phyloP scores from a whole-genome alignment of 2,329 filamentous ascomycete species.

The Myrmaecium sp. region DNA sequence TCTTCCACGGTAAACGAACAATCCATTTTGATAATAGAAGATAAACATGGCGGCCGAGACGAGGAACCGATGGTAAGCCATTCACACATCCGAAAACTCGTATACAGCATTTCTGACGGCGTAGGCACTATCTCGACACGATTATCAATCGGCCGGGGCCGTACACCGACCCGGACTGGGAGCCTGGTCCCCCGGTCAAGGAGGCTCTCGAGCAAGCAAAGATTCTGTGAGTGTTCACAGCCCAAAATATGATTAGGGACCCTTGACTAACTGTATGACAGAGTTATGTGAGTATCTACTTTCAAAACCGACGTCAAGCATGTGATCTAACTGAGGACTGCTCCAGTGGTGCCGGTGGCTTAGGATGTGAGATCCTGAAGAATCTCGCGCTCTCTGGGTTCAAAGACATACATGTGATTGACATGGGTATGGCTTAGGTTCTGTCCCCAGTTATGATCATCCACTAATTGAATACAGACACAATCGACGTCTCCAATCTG shows the following conservation, averaged over 20 bases:
- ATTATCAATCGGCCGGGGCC: conserved; percentile 64
- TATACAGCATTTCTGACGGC: conserved; percentile 1
- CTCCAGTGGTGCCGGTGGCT: conserved; percentile 69
- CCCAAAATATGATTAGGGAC: conserved; percentile 1
- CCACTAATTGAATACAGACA: conserved; percentile 40
- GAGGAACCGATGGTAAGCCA: no score
- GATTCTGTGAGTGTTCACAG: conserved; percentile 44
- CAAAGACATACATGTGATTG: conserved; percentile 94
- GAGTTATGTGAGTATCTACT: conserved; percentile 19
- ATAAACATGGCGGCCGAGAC: no score
- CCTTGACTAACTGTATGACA: no score
- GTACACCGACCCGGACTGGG: conserved; percentile 50
- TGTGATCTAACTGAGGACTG: conserved; percentile 28
- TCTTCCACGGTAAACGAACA: no score
- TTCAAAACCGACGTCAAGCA: no score
- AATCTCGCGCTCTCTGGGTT: conserved; percentile 91
- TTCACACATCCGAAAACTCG: no score
- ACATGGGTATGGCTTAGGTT: conserved; percentile 62
- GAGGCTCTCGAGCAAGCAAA: conserved; percentile 18
- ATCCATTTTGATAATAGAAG: no score
- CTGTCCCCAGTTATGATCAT: conserved; percentile 2
- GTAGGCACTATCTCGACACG: conserved; percentile 68
- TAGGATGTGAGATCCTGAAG: conserved; percentile 94
- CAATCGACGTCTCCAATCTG: conserved; percentile 94
- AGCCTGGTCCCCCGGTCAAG: conserved; percentile 35